Evolutionary conservation across 768 basidiomycete species (phyloP), one percentile per base, ranked within the genome.

Genomic region (Artomyces pyxidatus): DNA sequence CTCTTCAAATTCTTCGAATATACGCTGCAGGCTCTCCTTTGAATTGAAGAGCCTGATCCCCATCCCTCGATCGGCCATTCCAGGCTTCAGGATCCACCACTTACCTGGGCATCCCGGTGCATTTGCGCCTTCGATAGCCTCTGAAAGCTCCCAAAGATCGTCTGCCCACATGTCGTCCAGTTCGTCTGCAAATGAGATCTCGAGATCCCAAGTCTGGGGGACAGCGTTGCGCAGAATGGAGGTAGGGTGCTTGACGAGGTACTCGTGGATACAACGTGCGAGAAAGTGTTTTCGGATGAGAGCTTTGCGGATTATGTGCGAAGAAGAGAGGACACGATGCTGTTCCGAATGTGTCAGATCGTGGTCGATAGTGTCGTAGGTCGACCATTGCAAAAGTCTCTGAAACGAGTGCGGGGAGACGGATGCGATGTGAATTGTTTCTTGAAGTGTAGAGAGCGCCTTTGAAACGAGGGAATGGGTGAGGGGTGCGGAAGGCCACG

Each of bases 1-100:
- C 17, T 72, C 66, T 53, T 95, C 94, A 55, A 97, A 97, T 19
- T 77, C 77, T 54, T 83, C 74, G 52, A 97, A 89, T 22, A 97
- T 93, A 4, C 63, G 59, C 49, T 77, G 76, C 50, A 99, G 71
- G 27, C 77, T 70, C 11, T 78, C 77, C 64, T 85, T 85, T 47
- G 76, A 83, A 45, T 85, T 80, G 67, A 99, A 97, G 41, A 99
- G 68, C 39, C 93, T 70, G 55, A 99, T 93, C 2, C 95, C 96
- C 75, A 91, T 90, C 11, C 93, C 96, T 43, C 91, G 78, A 69
- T 98, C 94, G 1, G 93, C 85, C 88, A 99, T 95, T 16, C 92
- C 90, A 40, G 96, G 94, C 68, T 99, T 99, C 45, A 99, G 68
- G 52, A 99, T 95, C 78, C 85, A 98, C 95, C 95, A 97, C 43